Evolutionary conservation across 2,329 filamentous ascomycete genomes (phyloP), one percentile per base, ranked within the genome.

Genomic region (Cladophialophora psammophila): DNA sequence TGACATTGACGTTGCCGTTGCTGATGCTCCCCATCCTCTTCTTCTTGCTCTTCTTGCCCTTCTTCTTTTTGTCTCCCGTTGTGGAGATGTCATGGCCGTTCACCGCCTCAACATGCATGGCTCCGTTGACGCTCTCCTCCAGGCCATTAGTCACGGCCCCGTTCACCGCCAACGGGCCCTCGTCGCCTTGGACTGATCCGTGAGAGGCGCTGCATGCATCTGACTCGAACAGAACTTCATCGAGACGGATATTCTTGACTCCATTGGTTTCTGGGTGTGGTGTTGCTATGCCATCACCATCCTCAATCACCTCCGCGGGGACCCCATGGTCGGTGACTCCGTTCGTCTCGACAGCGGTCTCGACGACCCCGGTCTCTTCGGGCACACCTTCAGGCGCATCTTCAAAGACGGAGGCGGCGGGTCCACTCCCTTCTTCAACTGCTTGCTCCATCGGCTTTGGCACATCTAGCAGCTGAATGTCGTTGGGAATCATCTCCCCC

Each of bases 31-130:
- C n/a, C 45, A 26, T 26, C 9, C 45, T 13, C n/a, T 52, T 60
- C 18, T 55, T 56, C 15, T 52, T 65, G 57, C 34, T 61, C 36
- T 52, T 61, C 36, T 56, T 63, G 13, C n/a, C 50, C 40, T 26
- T 48, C 50, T 55, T 56, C 60, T 65, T 65, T 31, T 62, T 56
- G 7, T 26, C 26, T 26, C 38, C 36, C 50, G 32, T 38, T 15
- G 50, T 60, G 8, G 31, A 31, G 36, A 12, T 12, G n/a, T 36
- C 57, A 5, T 34, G 18, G 13, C 42, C 60, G 18, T 34, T 36
- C 3, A 26, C 32, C 15, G 50, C 50, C 38, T 48, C 54, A 35
- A 56, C 52, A 1, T 34, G 31, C 52, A 52, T 26, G 12, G 26
- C 32, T n/a, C 48, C 50, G n/a, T 35, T 56, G 42, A 34, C 36